A percentile compares a stretch with the other conserved stretches of the same genome.
Conservation (phyloP, 305 asterid genomes). For the Fraxinus sp. region DNA sequence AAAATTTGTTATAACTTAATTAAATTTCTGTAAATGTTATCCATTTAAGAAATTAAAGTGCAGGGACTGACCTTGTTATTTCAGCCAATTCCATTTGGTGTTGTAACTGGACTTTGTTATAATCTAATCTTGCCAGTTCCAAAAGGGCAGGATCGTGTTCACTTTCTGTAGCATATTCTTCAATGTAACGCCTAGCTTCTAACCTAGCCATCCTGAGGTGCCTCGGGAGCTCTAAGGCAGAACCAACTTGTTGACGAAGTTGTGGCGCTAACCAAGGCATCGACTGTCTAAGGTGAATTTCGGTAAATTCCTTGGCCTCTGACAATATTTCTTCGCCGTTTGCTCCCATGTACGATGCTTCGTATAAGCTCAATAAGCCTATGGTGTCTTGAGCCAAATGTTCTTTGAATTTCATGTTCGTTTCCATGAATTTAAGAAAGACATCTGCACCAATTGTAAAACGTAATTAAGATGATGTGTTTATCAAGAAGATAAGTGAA, state of each 20-base stretch:
- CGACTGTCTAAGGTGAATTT: slow-evolving; percentile 28
- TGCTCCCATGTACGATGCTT: slow-evolving; percentile 57
- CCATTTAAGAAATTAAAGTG: background rate
- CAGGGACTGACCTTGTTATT: slow-evolving; percentile 42
- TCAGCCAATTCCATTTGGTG: slow-evolving; percentile 60
- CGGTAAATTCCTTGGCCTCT: slow-evolving; percentile 46
- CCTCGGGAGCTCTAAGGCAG: slow-evolving; percentile 56
- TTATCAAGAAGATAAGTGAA: too few relatives aligned
- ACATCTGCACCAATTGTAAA: slow-evolving; percentile 34
- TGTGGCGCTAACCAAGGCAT: slow-evolving; percentile 13
- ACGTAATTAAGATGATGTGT: background rate
- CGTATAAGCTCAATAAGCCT: slow-evolving; percentile 60
- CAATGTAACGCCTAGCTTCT: slow-evolving; percentile 54
- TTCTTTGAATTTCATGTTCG: slow-evolving; percentile 41
- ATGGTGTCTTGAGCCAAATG: slow-evolving; percentile 31
- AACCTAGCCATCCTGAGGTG: slow-evolving; percentile 66
- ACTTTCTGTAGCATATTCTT: slow-evolving; percentile 34
- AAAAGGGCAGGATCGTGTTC: slow-evolving; percentile 32
- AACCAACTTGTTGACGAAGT: slow-evolving; percentile 25
- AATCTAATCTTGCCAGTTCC: slow-evolving; percentile 55
- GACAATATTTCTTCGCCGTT: slow-evolving; percentile 47
- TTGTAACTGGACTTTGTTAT: slow-evolving; percentile 50
- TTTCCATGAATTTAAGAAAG: slow-evolving; percentile 44
- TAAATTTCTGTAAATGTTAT: too few relatives aligned
- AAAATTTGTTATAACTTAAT: background rate